phyloP scores from a whole-genome alignment of 176 grass and related monocot species.

The Aegilops sharonensis region DNA sequence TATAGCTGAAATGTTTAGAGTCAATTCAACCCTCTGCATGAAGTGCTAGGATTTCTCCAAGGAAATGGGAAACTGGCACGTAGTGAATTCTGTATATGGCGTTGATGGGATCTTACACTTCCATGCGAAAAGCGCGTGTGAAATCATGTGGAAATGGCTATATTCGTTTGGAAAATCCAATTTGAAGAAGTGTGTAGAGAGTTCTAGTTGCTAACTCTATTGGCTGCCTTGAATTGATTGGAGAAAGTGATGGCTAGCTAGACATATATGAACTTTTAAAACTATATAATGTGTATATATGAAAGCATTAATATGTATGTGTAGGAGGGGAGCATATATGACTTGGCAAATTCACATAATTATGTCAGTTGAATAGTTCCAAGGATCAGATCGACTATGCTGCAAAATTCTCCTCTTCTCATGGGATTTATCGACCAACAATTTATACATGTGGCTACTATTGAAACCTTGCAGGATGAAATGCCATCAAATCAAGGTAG shows the following conservation, averaged over 20 bases:
- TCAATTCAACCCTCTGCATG: constrained; percentile 33
- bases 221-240: neutral
- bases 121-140: neutral
- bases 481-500: constrained; percentile 39
- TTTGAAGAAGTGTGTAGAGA: neutral
- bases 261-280: neutral
- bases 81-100: neutral
- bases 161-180: neutral
- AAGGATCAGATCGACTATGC: neutral
- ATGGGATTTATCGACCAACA: neutral
- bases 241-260: neutral
- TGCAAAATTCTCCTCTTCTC: neutral
- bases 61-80: constrained; percentile 31
- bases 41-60: constrained; percentile 24
- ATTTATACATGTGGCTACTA: constrained; percentile 35
- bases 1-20: constrained; percentile 22
- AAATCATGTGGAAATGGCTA: constrained; percentile 22
- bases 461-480: constrained; percentile 34
- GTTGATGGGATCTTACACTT: neutral
- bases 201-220: constrained; percentile 29
- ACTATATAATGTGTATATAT: neutral
- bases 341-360: neutral
- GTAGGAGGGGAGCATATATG: neutral
- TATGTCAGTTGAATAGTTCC: constrained; percentile 17
- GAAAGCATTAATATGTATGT: neutral